A percentile compares a stretch with the other conserved stretches of the same genome.
These are phyloP conservation scores for Aspergillus bridgeri DNA, from an alignment of 495 filamentous ascomycete species.

Conservation along the genomic window DNA sequence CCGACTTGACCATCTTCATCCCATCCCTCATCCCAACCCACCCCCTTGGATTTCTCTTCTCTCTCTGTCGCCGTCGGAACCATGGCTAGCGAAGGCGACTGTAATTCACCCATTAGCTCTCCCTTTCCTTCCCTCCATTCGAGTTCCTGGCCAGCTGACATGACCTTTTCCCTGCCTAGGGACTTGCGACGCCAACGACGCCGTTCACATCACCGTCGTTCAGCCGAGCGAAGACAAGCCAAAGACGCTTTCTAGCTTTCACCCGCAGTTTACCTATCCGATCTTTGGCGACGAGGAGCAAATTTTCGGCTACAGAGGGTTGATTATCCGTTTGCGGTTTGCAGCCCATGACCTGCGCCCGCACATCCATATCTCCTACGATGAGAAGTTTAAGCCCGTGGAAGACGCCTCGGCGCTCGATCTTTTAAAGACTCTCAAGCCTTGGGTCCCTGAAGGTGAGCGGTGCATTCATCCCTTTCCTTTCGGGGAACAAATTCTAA, in stretches of 20 bases:
- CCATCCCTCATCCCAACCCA: conserved; percentile 2
- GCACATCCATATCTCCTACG: conserved; percentile 65
- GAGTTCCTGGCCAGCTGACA: conserved; percentile 10
- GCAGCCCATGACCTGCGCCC: conserved; percentile 79
- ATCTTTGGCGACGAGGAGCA: conserved; percentile 89
- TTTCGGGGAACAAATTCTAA: neutral
- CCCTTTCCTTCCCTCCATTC: neutral
- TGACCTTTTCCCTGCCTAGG: conserved; percentile 46
- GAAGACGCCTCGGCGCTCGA: conserved; percentile 69
- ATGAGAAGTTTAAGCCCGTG: conserved; percentile 68
- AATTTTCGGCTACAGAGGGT: conserved; percentile 84
- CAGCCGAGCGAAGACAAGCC: conserved; percentile 52
- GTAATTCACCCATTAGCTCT: conserved; percentile 29
- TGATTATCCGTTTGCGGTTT: conserved; percentile 73
- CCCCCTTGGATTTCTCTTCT: conserved; percentile 11
- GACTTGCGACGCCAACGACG: conserved; percentile 72
- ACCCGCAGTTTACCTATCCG: conserved; percentile 82
- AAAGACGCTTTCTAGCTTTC: conserved; percentile 63
- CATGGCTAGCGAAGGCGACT: conserved; percentile 50
- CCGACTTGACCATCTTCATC: conserved; percentile 6
- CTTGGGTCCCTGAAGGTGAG: conserved; percentile 65
- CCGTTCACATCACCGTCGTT: conserved; percentile 66
- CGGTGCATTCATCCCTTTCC: neutral
- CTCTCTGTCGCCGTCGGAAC: conserved; percentile 7
- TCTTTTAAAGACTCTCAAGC: conserved; percentile 59